Conservation (phyloP, 2,329 filamentous ascomycete species). For the Bipolaris cookei region DNA sequence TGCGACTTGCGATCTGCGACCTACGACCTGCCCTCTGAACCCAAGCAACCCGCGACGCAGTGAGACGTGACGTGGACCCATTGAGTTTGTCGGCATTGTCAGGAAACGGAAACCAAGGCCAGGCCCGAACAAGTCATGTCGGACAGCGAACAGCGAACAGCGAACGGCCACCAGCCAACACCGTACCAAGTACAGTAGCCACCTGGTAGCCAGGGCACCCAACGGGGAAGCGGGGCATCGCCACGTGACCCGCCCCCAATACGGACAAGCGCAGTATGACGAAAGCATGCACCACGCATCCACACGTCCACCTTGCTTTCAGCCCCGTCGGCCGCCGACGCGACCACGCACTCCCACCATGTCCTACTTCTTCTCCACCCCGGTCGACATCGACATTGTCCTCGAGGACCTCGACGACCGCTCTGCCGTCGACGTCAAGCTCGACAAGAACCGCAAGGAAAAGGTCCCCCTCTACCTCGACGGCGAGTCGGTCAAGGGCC, state of each 20-base stretch:
- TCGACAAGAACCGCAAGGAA: conserved; percentile 96
- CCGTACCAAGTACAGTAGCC: background rate
- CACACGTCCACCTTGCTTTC: conserved; percentile 16
- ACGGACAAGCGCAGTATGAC: conserved; percentile 17
- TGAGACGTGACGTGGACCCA: conserved; percentile 27
- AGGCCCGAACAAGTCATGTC: conserved; percentile 6
- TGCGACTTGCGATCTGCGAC: too few species aligned
- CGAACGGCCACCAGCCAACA: too few species aligned
- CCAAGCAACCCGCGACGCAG: conserved; percentile 2
- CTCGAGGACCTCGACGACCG: conserved; percentile 94
- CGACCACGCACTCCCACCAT: conserved; percentile 57
- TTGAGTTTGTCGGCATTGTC: background rate
- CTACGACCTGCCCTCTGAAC: background rate
- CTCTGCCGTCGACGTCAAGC: conserved; percentile 94
- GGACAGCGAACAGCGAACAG: too few species aligned
- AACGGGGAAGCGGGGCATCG: conserved; percentile 14
- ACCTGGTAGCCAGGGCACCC: background rate
- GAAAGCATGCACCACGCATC: conserved; percentile 6
- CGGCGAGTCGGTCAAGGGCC: conserved; percentile 96
- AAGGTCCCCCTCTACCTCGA: conserved; percentile 98
- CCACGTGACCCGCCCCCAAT: conserved; percentile 18
- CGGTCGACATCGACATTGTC: conserved; percentile 98
- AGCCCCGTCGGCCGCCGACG: conserved; percentile 27
- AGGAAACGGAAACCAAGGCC: conserved; percentile 9
- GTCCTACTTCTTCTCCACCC: conserved; percentile 94